Conservation (phyloP, 768 basidiomycete genomes). For the Jaapia argillacea region DNA sequence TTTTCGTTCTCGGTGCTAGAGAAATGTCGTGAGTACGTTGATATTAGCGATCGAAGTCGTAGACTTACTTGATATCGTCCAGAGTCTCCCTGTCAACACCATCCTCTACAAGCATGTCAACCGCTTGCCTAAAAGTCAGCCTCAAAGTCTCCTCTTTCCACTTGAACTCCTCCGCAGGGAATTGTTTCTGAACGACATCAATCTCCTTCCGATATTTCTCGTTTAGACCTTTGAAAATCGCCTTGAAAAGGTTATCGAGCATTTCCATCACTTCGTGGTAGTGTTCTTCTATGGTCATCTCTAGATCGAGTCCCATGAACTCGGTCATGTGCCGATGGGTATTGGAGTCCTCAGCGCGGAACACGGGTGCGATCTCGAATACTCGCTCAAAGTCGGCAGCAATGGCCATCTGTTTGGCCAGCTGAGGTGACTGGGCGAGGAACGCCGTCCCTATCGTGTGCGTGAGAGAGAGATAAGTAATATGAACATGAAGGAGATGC, state of each 20-base stretch:
- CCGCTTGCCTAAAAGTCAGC: conserved; percentile 80
- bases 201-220: conserved; percentile 78
- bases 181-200: conserved; percentile 71
- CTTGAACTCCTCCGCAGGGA: conserved; percentile 93
- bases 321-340: conserved; percentile 98
- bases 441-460: conserved; percentile 64
- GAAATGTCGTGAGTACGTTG: too few relatives aligned
- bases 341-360: conserved; percentile 95
- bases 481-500: conserved; percentile 2
- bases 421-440: conserved; percentile 93
- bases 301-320: conserved; percentile 97
- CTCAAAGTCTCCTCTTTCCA: conserved; percentile 87
- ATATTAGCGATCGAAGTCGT: too few relatives aligned
- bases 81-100: conserved; percentile 68
- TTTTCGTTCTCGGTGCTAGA: conserved; percentile 91
- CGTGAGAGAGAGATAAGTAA: not conserved
- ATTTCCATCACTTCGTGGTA: conserved; percentile 96
- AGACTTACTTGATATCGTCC: conserved; percentile 87
- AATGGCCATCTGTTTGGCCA: conserved; percentile 99
- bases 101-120: conserved; percentile 78
- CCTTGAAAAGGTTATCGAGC: conserved; percentile 77
- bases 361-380: conserved; percentile 94
- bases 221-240: conserved; percentile 78
- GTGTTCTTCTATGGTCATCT: conserved; percentile 98
- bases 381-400: conserved; percentile 97